Percentiles rank a stretch among this genome's conserved stretches.
Conservation (phyloP, 208 protist species). For the Acanthamoeba lenticulata region DNA sequence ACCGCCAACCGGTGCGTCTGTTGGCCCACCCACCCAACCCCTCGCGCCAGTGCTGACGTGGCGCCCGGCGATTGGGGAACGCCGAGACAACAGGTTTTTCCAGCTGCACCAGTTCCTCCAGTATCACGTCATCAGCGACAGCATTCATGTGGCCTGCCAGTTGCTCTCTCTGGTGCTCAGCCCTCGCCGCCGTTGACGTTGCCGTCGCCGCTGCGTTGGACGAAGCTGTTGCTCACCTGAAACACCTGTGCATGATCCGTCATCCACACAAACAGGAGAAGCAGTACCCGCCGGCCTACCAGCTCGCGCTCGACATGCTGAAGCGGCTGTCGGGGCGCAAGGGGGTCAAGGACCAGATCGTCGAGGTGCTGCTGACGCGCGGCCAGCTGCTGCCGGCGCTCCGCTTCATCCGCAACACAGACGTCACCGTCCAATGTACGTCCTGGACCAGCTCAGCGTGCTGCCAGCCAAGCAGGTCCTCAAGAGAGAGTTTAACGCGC, state of each 20-base stretch:
- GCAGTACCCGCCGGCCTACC: slow-evolving; percentile 72
- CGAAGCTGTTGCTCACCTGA: background rate
- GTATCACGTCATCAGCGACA: slow-evolving; percentile 76
- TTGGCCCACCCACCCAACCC: background rate
- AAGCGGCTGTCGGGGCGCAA: slow-evolving; percentile 56
- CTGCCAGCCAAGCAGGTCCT: too few relatives aligned
- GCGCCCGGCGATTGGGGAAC: too few relatives aligned
- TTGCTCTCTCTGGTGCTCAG: slow-evolving; percentile 54
- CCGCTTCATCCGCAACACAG: background rate
- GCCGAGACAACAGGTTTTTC: background rate
- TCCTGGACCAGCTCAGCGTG: background rate
- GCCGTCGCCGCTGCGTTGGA: background rate
- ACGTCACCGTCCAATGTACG: background rate
- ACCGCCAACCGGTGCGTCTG: background rate
- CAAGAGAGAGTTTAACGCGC: too few relatives aligned
- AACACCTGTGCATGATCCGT: background rate
- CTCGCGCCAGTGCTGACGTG: background rate
- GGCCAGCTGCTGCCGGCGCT: background rate
- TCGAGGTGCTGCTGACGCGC: slow-evolving; percentile 70
- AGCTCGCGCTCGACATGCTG: slow-evolving; percentile 79
- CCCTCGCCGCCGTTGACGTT: background rate
- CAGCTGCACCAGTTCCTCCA: slow-evolving; percentile 77
- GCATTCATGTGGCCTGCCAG: slow-evolving; percentile 73
- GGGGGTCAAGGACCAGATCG: slow-evolving; percentile 55
- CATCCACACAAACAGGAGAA: background rate